Evolutionary conservation across 2,329 filamentous ascomycete genomes (phyloP).

Genomic region (Monilinia fructigena): DNA sequence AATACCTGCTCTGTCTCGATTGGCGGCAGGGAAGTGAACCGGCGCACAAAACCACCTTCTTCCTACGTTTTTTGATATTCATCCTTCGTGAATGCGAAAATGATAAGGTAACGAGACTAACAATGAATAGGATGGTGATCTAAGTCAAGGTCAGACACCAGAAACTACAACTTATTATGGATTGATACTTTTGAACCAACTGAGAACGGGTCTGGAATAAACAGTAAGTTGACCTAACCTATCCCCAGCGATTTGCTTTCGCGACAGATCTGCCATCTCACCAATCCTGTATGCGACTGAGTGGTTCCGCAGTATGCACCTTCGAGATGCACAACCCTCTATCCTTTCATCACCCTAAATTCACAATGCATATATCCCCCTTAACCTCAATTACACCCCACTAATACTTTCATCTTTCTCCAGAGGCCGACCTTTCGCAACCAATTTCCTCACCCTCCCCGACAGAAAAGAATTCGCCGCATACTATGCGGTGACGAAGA

Average conservation of each 20-base stretch:
- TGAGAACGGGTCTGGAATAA: conserved; percentile 81
- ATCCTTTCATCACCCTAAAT: neutral
- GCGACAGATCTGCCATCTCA: conserved; percentile 6
- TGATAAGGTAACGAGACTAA: conserved; percentile 36
- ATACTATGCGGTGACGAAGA: conserved; percentile 74
- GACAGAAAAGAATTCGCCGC: conserved; percentile 62
- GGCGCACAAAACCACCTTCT: conserved; percentile 25
- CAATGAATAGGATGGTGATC: conserved; percentile 32
- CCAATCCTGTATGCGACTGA: conserved; percentile 3
- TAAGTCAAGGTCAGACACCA: conserved; percentile 52
- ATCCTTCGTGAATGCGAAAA: conserved; percentile 15
- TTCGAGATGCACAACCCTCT: neutral
- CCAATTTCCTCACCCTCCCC: conserved; percentile 71
- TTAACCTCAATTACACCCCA: neutral
- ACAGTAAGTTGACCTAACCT: conserved; percentile 55
- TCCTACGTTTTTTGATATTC: neutral
- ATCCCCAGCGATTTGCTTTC: neutral
- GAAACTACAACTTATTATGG: conserved; percentile 72
- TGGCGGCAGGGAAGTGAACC: conserved; percentile 32
- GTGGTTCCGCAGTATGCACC: neutral
- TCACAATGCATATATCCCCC: neutral
- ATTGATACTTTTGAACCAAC: conserved; percentile 69
- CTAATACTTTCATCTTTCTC: conserved; percentile 25
- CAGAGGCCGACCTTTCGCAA: conserved; percentile 72
- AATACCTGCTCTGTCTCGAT: conserved; percentile 26